Conservation (phyloP, 176 grass and related monocot species). For the Aegilops bicornis region DNA sequence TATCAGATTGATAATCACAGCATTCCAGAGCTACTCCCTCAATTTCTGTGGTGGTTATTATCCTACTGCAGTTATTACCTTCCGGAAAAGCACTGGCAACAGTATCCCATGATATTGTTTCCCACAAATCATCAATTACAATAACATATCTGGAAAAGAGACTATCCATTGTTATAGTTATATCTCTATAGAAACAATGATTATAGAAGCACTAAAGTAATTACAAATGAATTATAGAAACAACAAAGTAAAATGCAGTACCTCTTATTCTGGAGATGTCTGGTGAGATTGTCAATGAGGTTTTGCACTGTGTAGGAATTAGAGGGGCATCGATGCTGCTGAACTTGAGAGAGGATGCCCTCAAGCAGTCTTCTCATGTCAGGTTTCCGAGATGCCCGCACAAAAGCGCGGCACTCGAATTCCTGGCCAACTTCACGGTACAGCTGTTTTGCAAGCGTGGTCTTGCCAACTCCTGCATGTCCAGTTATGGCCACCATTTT, state of each 20-base stretch:
- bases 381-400: background rate
- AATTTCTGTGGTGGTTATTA: background rate
- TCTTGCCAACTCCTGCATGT: slow-evolving; percentile 8
- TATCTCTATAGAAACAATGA: background rate
- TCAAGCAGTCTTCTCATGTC: background rate
- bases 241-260: background rate
- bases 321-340: background rate
- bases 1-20: background rate
- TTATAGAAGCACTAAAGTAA: background rate
- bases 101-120: background rate
- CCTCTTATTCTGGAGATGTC: slow-evolving; percentile 18
- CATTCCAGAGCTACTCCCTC: background rate
- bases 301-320: background rate
- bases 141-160: background rate
- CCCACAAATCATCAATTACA: slow-evolving; percentile 18
- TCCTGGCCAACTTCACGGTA: background rate
- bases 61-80: background rate
- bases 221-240: no score
- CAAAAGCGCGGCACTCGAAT: background rate
- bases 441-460: background rate
- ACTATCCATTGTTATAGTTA: background rate
- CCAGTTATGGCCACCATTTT: slow-evolving; percentile 15
- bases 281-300: background rate
- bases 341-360: slow-evolving; percentile 11
- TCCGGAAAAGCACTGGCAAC: background rate